Percentiles rank a stretch among this genome's conserved stretches.
phyloP scores from a whole-genome alignment of 202 grass and related monocot species.

The Zoysia matrella region DNA sequence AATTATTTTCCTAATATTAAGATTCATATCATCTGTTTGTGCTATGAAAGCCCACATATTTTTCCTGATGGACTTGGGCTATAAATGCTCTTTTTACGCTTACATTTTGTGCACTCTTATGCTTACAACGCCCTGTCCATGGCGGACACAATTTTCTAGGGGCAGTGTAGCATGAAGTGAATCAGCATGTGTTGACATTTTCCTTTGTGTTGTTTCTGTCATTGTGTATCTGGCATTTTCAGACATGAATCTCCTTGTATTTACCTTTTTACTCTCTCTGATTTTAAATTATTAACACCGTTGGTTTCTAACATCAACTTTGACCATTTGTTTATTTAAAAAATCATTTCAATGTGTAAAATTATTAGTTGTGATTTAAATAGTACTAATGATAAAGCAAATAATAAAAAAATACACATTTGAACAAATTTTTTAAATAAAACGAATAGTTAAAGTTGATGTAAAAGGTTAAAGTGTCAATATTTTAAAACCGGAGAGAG shows the following conservation, averaged over 20 bases:
- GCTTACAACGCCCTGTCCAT: background rate
- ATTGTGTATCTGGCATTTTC: background rate
- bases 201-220: background rate
- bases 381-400: too few relatives aligned
- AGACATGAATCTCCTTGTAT: slow-evolving; percentile 27
- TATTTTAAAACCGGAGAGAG: too few relatives aligned
- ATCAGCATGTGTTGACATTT: background rate
- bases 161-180: slow-evolving; percentile 1
- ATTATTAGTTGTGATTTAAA: too few relatives aligned
- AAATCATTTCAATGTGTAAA: too few relatives aligned
- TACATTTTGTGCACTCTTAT: background rate
- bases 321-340: too few relatives aligned
- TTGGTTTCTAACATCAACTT: too few relatives aligned
- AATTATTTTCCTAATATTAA: slow-evolving; percentile 7
- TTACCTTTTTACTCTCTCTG: background rate
- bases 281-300: too few relatives aligned
- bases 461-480: too few relatives aligned
- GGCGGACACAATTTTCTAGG: slow-evolving; percentile 1
- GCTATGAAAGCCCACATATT: slow-evolving; percentile 2
- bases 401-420: too few relatives aligned
- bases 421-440: too few relatives aligned
- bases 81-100: background rate
- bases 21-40: slow-evolving; percentile 15
- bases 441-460: too few relatives aligned
- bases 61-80: background rate